Conservation (phyloP, 2,329 filamentous ascomycete genomes). For the Exserohilum rostratum region DNA sequence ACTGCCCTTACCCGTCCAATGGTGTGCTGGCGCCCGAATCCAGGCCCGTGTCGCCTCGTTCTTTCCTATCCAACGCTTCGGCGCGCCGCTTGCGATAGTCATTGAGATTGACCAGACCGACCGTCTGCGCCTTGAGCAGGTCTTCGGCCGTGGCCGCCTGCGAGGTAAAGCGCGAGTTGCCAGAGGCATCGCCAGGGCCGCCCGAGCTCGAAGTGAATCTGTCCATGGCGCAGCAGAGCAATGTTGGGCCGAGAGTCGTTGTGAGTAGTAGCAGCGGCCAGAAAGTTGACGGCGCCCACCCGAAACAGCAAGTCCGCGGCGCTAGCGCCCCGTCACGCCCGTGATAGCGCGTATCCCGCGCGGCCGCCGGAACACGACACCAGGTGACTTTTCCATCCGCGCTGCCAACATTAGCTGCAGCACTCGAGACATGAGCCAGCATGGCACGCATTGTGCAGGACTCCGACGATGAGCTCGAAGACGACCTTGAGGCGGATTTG, state of each 20-base stretch:
- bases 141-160: slow-evolving; percentile 80
- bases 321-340: slow-evolving; percentile 17
- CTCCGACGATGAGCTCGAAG: slow-evolving; percentile 47
- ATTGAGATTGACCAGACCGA: slow-evolving; percentile 87
- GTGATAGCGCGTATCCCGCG: slow-evolving; percentile 31
- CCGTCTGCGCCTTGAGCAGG: slow-evolving; percentile 81
- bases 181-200: slow-evolving; percentile 27
- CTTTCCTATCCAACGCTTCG: slow-evolving; percentile 89
- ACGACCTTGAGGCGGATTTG: slow-evolving; percentile 29
- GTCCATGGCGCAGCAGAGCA: slow-evolving; percentile 31
- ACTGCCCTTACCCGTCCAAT: slow-evolving; percentile 62
- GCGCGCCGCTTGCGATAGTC: slow-evolving; percentile 96
- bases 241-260: not conserved
- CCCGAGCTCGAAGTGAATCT: slow-evolving; percentile 30
- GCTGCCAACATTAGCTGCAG: not conserved
- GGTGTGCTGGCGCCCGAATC: slow-evolving; percentile 60
- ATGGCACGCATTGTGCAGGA: slow-evolving; percentile 44
- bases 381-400: not conserved
- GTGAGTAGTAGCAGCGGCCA: not conserved
- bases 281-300: slow-evolving; percentile 9
- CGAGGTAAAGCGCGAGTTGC: slow-evolving; percentile 70
- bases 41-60: slow-evolving; percentile 75
- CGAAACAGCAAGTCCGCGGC: slow-evolving; percentile 9
- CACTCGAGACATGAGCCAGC: slow-evolving; percentile 7
- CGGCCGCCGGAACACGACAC: slow-evolving; percentile 13